Evolutionary conservation across 208 protist genomes (phyloP).

Genomic region (Trypanosoma platydactyli): DNA sequence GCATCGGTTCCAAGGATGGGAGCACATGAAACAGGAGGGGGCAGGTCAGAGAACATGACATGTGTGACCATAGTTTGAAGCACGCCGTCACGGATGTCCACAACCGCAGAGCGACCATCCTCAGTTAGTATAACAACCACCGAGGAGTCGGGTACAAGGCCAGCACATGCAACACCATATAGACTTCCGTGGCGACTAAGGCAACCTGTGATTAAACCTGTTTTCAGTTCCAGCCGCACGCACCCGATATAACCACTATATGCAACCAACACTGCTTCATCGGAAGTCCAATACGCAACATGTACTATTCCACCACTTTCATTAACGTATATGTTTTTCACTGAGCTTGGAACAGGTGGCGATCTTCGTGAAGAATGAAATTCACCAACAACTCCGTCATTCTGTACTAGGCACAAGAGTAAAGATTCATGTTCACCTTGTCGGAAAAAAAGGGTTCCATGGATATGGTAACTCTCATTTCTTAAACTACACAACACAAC

Average conservation of each 20-base stretch:
- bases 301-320: conserved; percentile 20
- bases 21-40: conserved; percentile 11
- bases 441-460: conserved; percentile 26
- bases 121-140: conserved; percentile 23
- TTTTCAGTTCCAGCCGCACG: conserved; percentile 6
- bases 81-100: conserved; percentile 17
- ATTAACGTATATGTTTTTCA: conserved; percentile 27
- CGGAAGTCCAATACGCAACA: conserved; percentile 19
- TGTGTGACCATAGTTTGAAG: conserved; percentile 11
- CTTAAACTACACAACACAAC: conserved; percentile 19
- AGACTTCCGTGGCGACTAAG: conserved; percentile 13
- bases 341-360: background rate
- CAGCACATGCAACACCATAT: conserved; percentile 15
- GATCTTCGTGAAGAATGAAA: conserved; percentile 9
- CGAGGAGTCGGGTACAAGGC: conserved; percentile 12
- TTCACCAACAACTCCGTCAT: conserved; percentile 21
- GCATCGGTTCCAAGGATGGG: background rate
- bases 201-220: conserved; percentile 10
- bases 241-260: conserved; percentile 24
- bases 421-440: conserved; percentile 15
- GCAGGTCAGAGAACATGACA: conserved; percentile 3
- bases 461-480: conserved; percentile 14
- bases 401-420: conserved; percentile 10
- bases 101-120: conserved; percentile 20
- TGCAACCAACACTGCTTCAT: conserved; percentile 21